Evolutionary conservation across 805 yeast genomes (phyloP).

Genomic region (Kodamaea fukazawae): DNA sequence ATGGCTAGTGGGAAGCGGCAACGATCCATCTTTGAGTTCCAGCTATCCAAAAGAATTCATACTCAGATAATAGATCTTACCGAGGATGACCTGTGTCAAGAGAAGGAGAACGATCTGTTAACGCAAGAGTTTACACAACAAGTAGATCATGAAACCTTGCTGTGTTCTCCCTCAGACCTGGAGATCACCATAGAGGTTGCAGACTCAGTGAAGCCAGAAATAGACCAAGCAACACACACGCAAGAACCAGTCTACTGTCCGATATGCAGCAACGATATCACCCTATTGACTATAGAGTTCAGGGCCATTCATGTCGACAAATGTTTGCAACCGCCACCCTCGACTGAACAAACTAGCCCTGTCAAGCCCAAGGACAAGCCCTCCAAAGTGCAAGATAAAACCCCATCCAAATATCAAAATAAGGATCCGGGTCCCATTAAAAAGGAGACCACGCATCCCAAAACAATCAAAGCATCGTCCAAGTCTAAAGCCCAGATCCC

Average conservation of each 20-base stretch:
- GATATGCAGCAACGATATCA: slow-evolving; percentile 43
- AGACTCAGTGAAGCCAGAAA: background rate
- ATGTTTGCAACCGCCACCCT: too few species aligned
- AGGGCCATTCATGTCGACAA: slow-evolving; percentile 55
- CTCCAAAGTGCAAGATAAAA: background rate
- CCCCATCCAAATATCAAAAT: slow-evolving; percentile 1
- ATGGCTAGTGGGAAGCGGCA: slow-evolving; percentile 16
- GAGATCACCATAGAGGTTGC: too few species aligned
- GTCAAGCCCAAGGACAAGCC: slow-evolving; percentile 5
- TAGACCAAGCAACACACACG: background rate
- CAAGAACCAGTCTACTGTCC: slow-evolving; percentile 43
- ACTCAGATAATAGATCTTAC: slow-evolving; percentile 17
- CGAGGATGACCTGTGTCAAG: slow-evolving; percentile 6
- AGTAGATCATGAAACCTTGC: too few species aligned
- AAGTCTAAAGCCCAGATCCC: slow-evolving; percentile 44
- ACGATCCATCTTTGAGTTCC: slow-evolving; percentile 25
- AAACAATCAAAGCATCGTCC: slow-evolving; percentile 12
- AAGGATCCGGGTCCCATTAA: background rate
- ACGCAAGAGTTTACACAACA: too few species aligned
- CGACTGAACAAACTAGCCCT: background rate
- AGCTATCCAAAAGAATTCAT: slow-evolving; percentile 6
- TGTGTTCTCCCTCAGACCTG: too few species aligned
- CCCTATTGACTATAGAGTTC: slow-evolving; percentile 36
- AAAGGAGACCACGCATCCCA: slow-evolving; percentile 2
- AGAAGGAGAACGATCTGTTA: too few species aligned